Conservation (phyloP, 306 rosid species). For the Phaseolus lunatus region DNA sequence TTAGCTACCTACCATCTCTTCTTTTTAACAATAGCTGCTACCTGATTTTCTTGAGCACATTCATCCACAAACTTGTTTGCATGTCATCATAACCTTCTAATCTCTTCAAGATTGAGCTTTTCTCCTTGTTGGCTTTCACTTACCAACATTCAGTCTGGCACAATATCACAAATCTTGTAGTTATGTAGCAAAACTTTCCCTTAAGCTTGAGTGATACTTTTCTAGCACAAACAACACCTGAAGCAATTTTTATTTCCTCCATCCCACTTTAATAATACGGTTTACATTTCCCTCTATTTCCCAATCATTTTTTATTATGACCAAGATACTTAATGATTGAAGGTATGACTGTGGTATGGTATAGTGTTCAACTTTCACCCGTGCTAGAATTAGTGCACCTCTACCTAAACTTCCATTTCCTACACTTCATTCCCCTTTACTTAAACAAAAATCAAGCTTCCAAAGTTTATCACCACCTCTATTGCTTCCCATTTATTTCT, state of each 20-base stretch:
- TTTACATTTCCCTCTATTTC: neutral
- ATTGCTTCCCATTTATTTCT: neutral
- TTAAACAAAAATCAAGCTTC: neutral
- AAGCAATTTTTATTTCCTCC: neutral
- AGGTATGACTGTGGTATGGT: neutral
- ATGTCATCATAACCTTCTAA: neutral
- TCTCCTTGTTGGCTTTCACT: neutral
- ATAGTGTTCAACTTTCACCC: neutral
- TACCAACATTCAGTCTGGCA: neutral
- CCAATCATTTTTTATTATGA: neutral
- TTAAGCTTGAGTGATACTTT: neutral
- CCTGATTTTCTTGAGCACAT: neutral
- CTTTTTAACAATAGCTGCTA: neutral
- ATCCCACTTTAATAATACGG: neutral
- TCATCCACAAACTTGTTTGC: neutral
- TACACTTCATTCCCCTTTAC: neutral
- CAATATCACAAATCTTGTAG: neutral
- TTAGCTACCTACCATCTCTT: neutral
- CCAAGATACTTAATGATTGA: neutral
- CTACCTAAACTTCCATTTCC: neutral
- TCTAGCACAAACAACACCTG: neutral
- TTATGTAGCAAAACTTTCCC: neutral
- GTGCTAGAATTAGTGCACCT: neutral
- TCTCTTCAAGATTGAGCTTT: constrained; percentile 6
- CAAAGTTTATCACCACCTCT: neutral